phyloP scores from a whole-genome alignment of 768 basidiomycete genomes.

The Suillus subalutaceus region DNA sequence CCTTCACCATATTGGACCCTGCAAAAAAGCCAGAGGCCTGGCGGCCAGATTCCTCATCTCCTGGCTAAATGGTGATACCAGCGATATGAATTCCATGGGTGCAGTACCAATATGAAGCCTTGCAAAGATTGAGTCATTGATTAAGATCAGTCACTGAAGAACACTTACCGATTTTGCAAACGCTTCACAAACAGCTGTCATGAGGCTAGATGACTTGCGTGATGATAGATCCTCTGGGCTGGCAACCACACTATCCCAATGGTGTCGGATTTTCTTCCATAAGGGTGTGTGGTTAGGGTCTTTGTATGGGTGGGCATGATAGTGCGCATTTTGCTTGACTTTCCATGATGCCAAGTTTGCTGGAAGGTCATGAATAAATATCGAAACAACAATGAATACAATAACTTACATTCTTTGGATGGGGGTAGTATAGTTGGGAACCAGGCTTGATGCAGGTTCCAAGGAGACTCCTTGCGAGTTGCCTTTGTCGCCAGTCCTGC shows the following conservation, averaged over 20 bases:
- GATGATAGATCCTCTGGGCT: slow-evolving; percentile 1
- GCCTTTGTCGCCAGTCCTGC: slow-evolving; percentile 9
- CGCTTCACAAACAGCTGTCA: neutral
- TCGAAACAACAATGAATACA: neutral
- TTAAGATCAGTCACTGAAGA: neutral
- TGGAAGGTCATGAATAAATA: neutral
- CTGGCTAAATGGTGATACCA: neutral
- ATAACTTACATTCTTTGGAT: neutral
- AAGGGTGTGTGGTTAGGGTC: neutral
- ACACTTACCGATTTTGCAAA: slow-evolving; percentile 1
- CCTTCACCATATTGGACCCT: neutral
- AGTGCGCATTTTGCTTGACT: neutral
- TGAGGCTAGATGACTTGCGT: neutral
- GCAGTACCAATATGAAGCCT: neutral
- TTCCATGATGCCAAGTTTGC: slow-evolving; percentile 1
- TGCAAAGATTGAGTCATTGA: slow-evolving; percentile 1
- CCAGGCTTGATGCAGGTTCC: slow-evolving; percentile 13
- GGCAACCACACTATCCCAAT: neutral
- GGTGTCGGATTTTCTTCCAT: neutral
- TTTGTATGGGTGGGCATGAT: neutral
- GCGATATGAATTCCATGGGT: neutral
- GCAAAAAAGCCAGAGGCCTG: slow-evolving; percentile 3
- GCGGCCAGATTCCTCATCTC: neutral
- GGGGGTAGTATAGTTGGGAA: neutral
- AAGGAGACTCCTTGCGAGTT: slow-evolving; percentile 2